Conservation (phyloP, 2,329 filamentous ascomycete species). For the Apiospora phragmitis region DNA sequence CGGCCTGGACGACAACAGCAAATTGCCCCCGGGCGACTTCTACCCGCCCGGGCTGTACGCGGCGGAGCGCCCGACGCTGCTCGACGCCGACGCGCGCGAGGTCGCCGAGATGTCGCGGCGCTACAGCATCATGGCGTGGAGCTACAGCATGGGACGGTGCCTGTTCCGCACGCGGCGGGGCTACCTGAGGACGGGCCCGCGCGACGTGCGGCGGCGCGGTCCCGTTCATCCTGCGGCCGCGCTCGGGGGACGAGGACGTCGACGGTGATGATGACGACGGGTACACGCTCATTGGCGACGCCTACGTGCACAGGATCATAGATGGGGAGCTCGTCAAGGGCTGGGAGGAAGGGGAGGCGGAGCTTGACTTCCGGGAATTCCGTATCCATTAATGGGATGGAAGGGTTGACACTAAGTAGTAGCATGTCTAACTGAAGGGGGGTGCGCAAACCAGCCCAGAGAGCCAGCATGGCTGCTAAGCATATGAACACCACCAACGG, state of each 20-base stretch:
- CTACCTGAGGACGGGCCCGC: background rate
- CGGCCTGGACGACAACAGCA: background rate
- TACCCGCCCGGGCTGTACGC: slow-evolving; percentile 11
- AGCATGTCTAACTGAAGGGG: background rate
- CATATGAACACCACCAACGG: slow-evolving; percentile 26
- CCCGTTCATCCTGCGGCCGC: slow-evolving; percentile 10
- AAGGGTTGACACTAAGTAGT: background rate
- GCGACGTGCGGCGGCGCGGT: slow-evolving; percentile 8
- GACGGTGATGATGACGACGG: background rate
- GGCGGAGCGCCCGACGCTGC: slow-evolving; percentile 2
- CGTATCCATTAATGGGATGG: background rate
- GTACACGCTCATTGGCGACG: slow-evolving; percentile 11
- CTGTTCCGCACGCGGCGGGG: slow-evolving; percentile 7
- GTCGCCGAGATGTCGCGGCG: background rate
- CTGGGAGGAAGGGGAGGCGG: background rate
- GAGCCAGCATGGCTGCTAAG: background rate
- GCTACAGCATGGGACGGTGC: background rate
- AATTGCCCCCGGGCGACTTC: background rate
- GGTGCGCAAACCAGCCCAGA: background rate
- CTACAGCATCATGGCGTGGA: background rate
- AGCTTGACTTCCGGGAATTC: background rate
- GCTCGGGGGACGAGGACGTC: background rate
- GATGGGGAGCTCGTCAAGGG: slow-evolving; percentile 10
- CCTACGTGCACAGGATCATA: slow-evolving; percentile 11
- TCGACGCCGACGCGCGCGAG: background rate